Evolutionary conservation across 75 land plant species (phyloP), one percentile per base, ranked within the genome.

Genomic region (Isoetes taiwanensis): DNA sequence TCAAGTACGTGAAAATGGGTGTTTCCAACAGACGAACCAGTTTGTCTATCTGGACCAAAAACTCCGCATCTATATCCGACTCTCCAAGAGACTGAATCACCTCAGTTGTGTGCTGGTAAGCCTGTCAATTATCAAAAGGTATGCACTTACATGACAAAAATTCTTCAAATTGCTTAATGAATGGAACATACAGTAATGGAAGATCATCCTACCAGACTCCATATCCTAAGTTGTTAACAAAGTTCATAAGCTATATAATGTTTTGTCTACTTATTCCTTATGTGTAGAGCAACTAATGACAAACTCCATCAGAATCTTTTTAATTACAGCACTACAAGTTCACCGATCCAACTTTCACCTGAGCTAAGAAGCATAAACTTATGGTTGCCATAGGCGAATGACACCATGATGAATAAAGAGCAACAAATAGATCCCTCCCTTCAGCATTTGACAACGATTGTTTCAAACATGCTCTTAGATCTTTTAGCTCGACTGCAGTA

Each of bases 11-110:
- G 16, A 46, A 46, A 4, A 46, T 46, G 4, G 50, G 50, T 19
- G 50, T 46, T 46, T 46, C 50, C 50, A 46, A 46, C 16, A 46
- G 50, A 16, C 50, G 6, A 6, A 46, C 50, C 19, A 46, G 50
- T n/a, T 46, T 46, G n/a, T 46, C 50, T 23, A 46, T 23, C 19
- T 46, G 50, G 23, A 46, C 50, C 16, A 46, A n/a, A 16, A 46
- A 46, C 50, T 46, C 25, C 21, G n/a, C 19, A n/a, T 46, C 25
- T 6, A 46, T 46, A n/a, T 46, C 50, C 50, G 50, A 46, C 19
- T 46, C 50, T n/a, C 50, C 50, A n/a, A 46, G 50, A 16, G 50
- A 46, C 25, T 46, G 50, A n/a, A 46, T 46, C 16, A 46, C 50
- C 25, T 19, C 50, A n/a, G 12, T 46, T 46, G 50, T 23, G 23